A percentile compares a stretch with the other conserved stretches of the same genome.
phyloP scores from a whole-genome alignment of 192 early-diverging fungal species.

The Entomortierella beljakovae region DNA sequence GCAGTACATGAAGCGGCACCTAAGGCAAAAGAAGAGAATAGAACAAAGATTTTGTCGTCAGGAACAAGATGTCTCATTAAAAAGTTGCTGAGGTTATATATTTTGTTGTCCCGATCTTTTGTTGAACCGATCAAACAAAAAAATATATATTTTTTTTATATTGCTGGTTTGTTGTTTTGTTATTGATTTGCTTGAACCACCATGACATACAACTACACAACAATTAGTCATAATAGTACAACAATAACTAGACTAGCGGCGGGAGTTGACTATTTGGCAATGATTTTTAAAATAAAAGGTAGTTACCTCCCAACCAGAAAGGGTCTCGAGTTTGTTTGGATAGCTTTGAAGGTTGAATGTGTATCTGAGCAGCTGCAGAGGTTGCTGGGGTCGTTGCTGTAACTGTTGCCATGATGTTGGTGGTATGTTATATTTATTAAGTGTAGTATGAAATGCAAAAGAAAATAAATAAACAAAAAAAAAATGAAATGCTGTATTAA shows the following conservation, averaged over 20 bases:
- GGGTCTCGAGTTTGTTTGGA: conserved; percentile 43
- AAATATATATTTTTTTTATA: background rate
- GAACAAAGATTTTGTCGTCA: background rate
- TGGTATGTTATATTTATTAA: background rate
- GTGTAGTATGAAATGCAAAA: background rate
- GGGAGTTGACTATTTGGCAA: background rate
- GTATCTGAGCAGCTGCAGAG: conserved; percentile 7
- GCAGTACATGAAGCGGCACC: conserved; percentile 68
- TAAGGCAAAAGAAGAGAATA: conserved; percentile 6
- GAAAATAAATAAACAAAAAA: background rate
- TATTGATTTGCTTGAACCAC: background rate
- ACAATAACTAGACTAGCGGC: background rate
- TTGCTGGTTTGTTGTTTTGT: background rate
- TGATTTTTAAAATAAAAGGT: too few relatives aligned
- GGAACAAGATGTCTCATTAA: background rate
- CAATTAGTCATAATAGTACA: background rate
- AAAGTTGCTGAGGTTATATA: background rate
- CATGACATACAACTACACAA: too few relatives aligned
- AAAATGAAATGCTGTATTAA: background rate
- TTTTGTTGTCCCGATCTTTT: conserved; percentile 3
- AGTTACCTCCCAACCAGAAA: conserved; percentile 67
- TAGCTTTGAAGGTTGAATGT: conserved; percentile 22
- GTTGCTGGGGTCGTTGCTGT: conserved; percentile 26
- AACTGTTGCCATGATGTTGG: conserved; percentile 10
- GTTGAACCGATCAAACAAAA: background rate